phyloP scores from a whole-genome alignment of 1,284 basidiomycete species.

The Coniferiporia weirii region DNA sequence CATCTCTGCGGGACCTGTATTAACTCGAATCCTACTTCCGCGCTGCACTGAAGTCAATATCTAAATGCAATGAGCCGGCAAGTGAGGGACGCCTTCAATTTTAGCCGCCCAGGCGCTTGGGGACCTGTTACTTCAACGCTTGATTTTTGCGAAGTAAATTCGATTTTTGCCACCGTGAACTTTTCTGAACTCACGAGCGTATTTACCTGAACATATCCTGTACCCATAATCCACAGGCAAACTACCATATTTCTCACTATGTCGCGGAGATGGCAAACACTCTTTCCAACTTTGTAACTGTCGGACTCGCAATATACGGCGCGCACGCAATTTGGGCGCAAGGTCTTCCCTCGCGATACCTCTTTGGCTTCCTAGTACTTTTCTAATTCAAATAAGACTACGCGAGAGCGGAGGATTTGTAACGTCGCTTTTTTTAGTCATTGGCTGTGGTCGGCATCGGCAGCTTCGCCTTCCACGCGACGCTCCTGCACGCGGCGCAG shows the following conservation, averaged over 20 bases:
- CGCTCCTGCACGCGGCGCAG: constrained; percentile 61
- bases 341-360: constrained; percentile 45
- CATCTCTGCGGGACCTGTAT: too few species aligned
- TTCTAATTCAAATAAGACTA: constrained; percentile 13
- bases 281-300: constrained; percentile 55
- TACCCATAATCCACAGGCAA: constrained; percentile 43
- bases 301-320: constrained; percentile 45
- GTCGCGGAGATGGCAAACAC: constrained; percentile 65
- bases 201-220: neutral
- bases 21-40: neutral
- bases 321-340: constrained; percentile 33
- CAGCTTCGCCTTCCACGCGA: constrained; percentile 65
- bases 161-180: neutral
- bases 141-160: constrained; percentile 64
- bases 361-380: constrained; percentile 46
- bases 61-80: constrained; percentile 6
- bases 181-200: too few species aligned
- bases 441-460: constrained; percentile 57
- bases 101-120: constrained; percentile 38
- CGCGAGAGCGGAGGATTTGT: neutral
- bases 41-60: neutral
- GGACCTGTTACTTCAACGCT: constrained; percentile 63
- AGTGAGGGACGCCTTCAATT: constrained; percentile 11
- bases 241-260: constrained; percentile 67
- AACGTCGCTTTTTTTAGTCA: constrained; percentile 34